These are phyloP conservation scores for Astragalus membranaceus DNA, from an alignment of 306 rosid genomes.

Conservation along the genomic window DNA sequence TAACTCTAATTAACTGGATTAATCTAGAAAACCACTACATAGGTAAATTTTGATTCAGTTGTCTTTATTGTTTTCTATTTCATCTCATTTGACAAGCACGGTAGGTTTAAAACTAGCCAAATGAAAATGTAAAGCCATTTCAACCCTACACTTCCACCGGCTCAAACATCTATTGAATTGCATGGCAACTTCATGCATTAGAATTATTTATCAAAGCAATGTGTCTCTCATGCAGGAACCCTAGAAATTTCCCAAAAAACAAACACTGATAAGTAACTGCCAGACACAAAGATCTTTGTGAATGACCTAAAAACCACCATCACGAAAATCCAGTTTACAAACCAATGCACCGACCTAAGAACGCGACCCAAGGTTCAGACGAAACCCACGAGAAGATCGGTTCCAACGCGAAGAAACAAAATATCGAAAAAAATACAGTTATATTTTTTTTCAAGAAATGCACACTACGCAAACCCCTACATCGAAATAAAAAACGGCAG, in stretches of 20 bases:
- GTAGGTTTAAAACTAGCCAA: background rate
- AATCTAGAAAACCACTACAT: background rate
- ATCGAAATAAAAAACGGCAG: conserved; percentile 5
- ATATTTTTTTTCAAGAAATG: background rate
- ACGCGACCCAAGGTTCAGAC: background rate
- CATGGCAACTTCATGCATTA: background rate
- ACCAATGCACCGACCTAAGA: conserved; percentile 14
- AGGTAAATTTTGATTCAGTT: background rate
- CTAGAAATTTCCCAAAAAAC: background rate
- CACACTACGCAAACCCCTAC: background rate
- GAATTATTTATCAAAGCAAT: background rate
- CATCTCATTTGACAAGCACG: background rate
- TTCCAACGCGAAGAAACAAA: background rate
- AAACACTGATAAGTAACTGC: background rate
- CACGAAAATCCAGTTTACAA: background rate
- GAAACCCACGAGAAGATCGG: background rate
- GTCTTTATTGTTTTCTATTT: background rate
- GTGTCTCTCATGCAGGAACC: conserved; percentile 8
- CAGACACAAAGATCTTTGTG: background rate
- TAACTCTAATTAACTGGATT: background rate
- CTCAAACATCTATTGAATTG: background rate
- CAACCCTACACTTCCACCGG: background rate
- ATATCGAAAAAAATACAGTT: background rate
- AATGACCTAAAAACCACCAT: background rate
- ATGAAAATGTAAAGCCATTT: conserved; percentile 6